Evolutionary conservation across 306 rosid species (phyloP), one percentile per base, ranked within the genome.

Genomic region (Leucaena leucocephala): DNA sequence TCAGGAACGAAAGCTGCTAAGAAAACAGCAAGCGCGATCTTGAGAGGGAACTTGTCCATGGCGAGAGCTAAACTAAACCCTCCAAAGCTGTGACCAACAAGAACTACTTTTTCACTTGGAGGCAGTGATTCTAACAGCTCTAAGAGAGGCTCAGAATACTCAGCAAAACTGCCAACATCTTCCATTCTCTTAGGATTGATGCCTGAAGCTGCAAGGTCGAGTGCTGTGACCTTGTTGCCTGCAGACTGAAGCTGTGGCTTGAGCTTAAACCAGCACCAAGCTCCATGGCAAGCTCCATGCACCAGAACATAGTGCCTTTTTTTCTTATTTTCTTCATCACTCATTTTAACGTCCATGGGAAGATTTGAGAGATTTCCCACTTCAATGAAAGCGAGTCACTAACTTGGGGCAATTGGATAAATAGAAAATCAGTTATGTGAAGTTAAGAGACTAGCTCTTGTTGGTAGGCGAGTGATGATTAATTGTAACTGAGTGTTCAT

Each of bases 261-360:
- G 21, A 93, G 35, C 86, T 90, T 93, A 86, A 83, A 88, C 98
- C 97, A 93, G 43, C 86, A 3, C 97, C 97, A 93, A 15, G 92
- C 92, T 0, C 97, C 97, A 68, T 87, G 91, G 81, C 93, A 72
- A 7, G 86, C 88, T 4, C 95, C 95, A 36, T 93, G 97, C 17
- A 93, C 90, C 33, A 91, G 70, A n/a, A 93, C 88, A 78, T 76
- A 89, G 54, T 87, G 97, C 50, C 86, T 75, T 59, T 8, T n/a
- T 44, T 38, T 33, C 0, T 49, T 11, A 14, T 15, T 9, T 15
- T 39, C 64, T 58, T 2, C 27, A 27, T 1, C 15, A 22, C 13
- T 15, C 34, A 57, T 16, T 17, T 52, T 16, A 52, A 27, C 27
- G 27, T 27, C 27, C 27, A 27, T 27, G 8, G 2, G n/a, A 3